Percentiles rank a stretch among this genome's conserved stretches.
phyloP scores from a whole-genome alignment of 2,329 filamentous ascomycete genomes.

The Xylaria sp. region DNA sequence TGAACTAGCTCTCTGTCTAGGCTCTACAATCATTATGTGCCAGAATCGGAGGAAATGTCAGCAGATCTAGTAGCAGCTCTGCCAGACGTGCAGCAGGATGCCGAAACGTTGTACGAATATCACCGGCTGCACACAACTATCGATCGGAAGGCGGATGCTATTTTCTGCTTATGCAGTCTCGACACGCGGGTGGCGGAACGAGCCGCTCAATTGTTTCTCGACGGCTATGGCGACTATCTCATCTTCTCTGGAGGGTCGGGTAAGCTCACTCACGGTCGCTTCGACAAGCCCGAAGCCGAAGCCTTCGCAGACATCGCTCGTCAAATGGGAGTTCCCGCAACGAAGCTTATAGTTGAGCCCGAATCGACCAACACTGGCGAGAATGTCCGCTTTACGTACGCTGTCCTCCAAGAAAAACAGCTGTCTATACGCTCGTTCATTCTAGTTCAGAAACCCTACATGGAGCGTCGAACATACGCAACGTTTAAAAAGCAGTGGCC shows the following conservation, averaged over 20 bases:
- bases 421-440: slow-evolving; percentile 50
- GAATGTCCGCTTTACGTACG: slow-evolving; percentile 58
- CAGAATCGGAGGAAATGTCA: slow-evolving; percentile 8
- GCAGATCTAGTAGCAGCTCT: slow-evolving; percentile 1
- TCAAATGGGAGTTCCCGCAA: slow-evolving; percentile 53
- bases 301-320: slow-evolving; percentile 56
- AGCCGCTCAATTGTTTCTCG: slow-evolving; percentile 56
- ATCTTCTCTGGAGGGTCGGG: slow-evolving; percentile 58
- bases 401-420: slow-evolving; percentile 47
- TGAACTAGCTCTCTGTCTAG: neutral
- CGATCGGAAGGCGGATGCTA: slow-evolving; percentile 51
- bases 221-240: slow-evolving; percentile 52
- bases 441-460: slow-evolving; percentile 61
- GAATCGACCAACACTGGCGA: slow-evolving; percentile 58
- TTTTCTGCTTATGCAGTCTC: slow-evolving; percentile 61
- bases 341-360: slow-evolving; percentile 54
- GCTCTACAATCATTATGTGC: neutral
- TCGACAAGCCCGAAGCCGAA: slow-evolving; percentile 55
- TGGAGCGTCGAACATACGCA: slow-evolving; percentile 59
- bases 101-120: slow-evolving; percentile 56
- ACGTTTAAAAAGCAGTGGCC: slow-evolving; percentile 61
- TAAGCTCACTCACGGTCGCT: slow-evolving; percentile 53
- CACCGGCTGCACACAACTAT: slow-evolving; percentile 55
- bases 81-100: slow-evolving; percentile 47
- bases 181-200: slow-evolving; percentile 57